A percentile compares a stretch with the other conserved stretches of the same genome.
Conservation (phyloP, 345 rosid genomes). For the Adansonia digitata region DNA sequence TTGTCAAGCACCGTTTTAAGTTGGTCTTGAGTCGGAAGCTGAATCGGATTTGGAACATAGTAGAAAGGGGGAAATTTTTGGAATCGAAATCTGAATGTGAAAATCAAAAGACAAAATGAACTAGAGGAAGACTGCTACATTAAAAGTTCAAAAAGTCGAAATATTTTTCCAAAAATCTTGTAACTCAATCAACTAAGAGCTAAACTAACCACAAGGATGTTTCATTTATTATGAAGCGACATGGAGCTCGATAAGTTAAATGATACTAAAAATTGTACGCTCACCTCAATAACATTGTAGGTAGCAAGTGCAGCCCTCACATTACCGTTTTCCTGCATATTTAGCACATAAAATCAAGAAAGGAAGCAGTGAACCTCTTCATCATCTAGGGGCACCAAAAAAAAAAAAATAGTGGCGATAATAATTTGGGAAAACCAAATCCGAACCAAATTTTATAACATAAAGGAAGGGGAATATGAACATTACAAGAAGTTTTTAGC, state of each 20-base stretch:
- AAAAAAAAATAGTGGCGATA: no score
- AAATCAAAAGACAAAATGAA: no score
- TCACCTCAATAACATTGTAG: slow-evolving; percentile 74
- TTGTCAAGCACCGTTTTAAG: slow-evolving; percentile 90
- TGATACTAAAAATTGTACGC: slow-evolving; percentile 16
- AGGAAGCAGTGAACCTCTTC: not conserved
- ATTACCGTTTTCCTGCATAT: slow-evolving; percentile 73
- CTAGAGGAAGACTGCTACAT: no score
- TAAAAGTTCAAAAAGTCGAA: no score
- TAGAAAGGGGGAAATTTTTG: no score
- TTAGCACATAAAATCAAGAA: slow-evolving; percentile 1
- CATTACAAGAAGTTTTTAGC: slow-evolving; percentile 94
- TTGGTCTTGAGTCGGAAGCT: slow-evolving; percentile 86
- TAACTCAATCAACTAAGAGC: not conserved
- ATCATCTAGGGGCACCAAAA: no score
- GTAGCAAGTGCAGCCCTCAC: slow-evolving; percentile 72
- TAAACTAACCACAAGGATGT: not conserved
- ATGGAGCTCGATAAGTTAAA: not conserved
- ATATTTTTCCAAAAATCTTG: no score
- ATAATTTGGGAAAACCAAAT: not conserved
- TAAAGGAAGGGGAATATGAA: slow-evolving; percentile 1
- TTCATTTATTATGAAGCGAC: not conserved
- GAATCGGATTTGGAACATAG: slow-evolving; percentile 17
- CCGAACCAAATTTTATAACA: not conserved
- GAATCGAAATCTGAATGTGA: no score